Evolutionary conservation across 192 early-diverging fungal genomes (phyloP).

Genomic region (Coemansia sp.): DNA sequence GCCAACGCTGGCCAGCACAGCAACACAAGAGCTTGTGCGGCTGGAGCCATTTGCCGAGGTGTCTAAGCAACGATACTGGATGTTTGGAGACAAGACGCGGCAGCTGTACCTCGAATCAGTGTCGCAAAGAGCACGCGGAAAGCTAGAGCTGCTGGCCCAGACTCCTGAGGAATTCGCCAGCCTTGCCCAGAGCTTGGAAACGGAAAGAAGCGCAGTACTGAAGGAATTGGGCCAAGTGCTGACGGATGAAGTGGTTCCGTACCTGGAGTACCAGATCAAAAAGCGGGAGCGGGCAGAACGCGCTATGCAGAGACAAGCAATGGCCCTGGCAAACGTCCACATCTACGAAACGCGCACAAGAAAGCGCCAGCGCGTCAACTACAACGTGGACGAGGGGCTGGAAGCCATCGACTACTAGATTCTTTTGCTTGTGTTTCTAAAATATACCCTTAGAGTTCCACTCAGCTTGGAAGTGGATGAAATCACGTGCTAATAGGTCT

Average conservation of each 20-base stretch:
- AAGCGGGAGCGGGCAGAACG: slow-evolving; percentile 34
- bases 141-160: slow-evolving; percentile 43
- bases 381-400: slow-evolving; percentile 24
- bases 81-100: slow-evolving; percentile 48
- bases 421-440: background rate
- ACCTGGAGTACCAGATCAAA: slow-evolving; percentile 25
- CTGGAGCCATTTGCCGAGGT: slow-evolving; percentile 45
- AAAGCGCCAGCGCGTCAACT: slow-evolving; percentile 52
- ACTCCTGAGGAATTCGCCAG: slow-evolving; percentile 30
- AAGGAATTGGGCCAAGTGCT: slow-evolving; percentile 32
- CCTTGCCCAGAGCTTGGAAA: slow-evolving; percentile 19
- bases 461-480: background rate
- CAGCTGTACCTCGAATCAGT: slow-evolving; percentile 37
- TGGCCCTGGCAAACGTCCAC: slow-evolving; percentile 39
- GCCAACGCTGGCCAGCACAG: slow-evolving; percentile 9
- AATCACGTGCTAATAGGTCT: slow-evolving; percentile 2
- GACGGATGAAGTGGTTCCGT: slow-evolving; percentile 30
- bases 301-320: slow-evolving; percentile 35
- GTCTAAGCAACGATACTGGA: slow-evolving; percentile 51
- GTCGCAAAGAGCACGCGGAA: slow-evolving; percentile 32
- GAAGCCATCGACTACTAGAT: slow-evolving; percentile 2
- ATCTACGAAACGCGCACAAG: slow-evolving; percentile 51
- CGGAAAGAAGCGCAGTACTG: slow-evolving; percentile 25
- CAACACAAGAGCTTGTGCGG: slow-evolving; percentile 11
- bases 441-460: background rate